These are phyloP conservation scores for Pythium oligandrum DNA, from an alignment of 352 stramenopile genomes.

Conservation along the genomic window DNA sequence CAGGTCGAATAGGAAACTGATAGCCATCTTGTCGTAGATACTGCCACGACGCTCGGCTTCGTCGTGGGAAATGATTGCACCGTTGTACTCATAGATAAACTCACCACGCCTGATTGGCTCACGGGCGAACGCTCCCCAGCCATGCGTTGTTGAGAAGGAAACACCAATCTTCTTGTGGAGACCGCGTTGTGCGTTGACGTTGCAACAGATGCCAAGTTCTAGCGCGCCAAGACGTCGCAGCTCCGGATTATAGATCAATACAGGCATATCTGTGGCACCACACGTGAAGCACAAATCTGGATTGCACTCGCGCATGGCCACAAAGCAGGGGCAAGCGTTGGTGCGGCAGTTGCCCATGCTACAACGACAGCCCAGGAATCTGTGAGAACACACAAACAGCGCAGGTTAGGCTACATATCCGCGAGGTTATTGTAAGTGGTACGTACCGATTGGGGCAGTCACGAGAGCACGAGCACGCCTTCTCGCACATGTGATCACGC, in stretches of 20 bases:
- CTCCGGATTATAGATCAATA: slow-evolving; percentile 21
- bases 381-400: slow-evolving; percentile 4
- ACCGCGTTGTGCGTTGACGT: slow-evolving; percentile 26
- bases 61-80: slow-evolving; percentile 52
- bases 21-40: slow-evolving; percentile 79
- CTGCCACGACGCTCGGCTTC: slow-evolving; percentile 56
- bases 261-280: slow-evolving; percentile 35
- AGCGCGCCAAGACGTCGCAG: slow-evolving; percentile 7
- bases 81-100: slow-evolving; percentile 62
- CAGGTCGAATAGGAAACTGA: slow-evolving; percentile 90
- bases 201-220: slow-evolving; percentile 25
- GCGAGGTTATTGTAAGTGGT: too few species aligned
- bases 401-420: too few species aligned
- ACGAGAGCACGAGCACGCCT: slow-evolving; percentile 75
- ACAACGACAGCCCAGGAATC: slow-evolving; percentile 53
- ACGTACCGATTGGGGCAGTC: slow-evolving; percentile 66
- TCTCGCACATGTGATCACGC: slow-evolving; percentile 76
- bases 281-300: slow-evolving; percentile 46
- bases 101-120: slow-evolving; percentile 36
- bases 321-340: slow-evolving; percentile 43
- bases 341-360: slow-evolving; percentile 35
- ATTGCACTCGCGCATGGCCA: slow-evolving; percentile 51
- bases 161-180: slow-evolving; percentile 36
- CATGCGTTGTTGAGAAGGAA: slow-evolving; percentile 45
- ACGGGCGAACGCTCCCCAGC: slow-evolving; percentile 43